Evolutionary conservation across 768 basidiomycete genomes (phyloP).

Genomic region (Leccinum obscurum): DNA sequence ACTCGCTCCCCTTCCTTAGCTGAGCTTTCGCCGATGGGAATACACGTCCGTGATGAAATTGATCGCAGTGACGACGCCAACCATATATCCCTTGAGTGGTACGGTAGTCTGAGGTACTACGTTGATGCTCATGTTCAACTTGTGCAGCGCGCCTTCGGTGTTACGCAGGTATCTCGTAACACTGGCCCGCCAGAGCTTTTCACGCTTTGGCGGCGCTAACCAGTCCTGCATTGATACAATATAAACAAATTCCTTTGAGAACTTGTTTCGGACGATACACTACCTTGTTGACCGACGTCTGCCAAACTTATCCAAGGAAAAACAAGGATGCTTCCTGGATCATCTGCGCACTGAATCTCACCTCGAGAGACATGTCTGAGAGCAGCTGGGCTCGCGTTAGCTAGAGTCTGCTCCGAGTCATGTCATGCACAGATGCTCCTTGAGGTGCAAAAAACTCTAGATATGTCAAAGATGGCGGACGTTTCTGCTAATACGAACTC

Average conservation of each 20-base stretch:
- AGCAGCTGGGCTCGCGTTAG: constrained; percentile 13
- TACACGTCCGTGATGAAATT: constrained; percentile 21
- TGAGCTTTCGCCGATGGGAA: constrained; percentile 20
- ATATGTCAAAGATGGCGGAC: constrained; percentile 26
- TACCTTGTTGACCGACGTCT: constrained; percentile 13
- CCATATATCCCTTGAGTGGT: constrained; percentile 19
- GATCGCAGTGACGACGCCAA: constrained; percentile 19
- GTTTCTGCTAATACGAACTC: constrained; percentile 27
- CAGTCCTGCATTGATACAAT: constrained; percentile 16
- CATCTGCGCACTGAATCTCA: constrained; percentile 19
- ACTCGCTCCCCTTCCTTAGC: constrained; percentile 16
- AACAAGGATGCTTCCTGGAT: constrained; percentile 27
- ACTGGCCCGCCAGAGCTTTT: constrained; percentile 20
- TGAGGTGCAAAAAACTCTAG: constrained; percentile 20
- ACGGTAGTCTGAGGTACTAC: constrained; percentile 16
- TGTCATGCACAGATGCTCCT: constrained; percentile 13
- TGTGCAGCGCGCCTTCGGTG: constrained; percentile 20
- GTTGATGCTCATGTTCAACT: constrained; percentile 8
- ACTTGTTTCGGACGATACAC: background rate
- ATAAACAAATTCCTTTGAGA: background rate
- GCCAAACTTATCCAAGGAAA: constrained; percentile 15
- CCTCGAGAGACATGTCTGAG: constrained; percentile 20
- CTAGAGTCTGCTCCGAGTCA: background rate
- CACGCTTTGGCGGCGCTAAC: constrained; percentile 22
- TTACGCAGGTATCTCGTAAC: constrained; percentile 23